Evolutionary conservation across 169 alveolate species (phyloP).

Genomic region (Cardiosporidium cionae): DNA sequence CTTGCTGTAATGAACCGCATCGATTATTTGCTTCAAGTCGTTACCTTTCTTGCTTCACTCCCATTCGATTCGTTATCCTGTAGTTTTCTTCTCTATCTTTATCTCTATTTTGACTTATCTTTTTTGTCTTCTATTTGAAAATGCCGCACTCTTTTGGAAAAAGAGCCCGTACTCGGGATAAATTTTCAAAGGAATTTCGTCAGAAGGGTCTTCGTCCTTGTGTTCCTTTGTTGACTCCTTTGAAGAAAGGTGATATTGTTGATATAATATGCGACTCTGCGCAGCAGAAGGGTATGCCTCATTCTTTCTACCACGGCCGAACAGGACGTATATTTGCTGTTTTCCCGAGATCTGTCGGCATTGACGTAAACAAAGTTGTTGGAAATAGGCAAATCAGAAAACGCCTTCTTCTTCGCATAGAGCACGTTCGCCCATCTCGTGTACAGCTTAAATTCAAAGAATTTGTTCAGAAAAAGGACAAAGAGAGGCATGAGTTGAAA

Average conservation of each 20-base stretch:
- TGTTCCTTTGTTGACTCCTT: conserved; percentile 78
- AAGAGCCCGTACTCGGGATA: conserved; percentile 96
- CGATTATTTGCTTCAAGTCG: no score
- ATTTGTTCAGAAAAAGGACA: no score
- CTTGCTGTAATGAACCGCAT: no score
- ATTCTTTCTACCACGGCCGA: conserved; percentile 95
- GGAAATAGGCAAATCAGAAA: conserved; percentile 89
- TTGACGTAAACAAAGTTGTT: conserved; percentile 91
- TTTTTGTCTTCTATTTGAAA: background rate
- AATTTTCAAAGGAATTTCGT: conserved; percentile 92
- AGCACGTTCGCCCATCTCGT: conserved; percentile 91
- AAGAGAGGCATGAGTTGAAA: no score
- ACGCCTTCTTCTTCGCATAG: conserved; percentile 93
- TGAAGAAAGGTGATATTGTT: conserved; percentile 91
- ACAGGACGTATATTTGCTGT: conserved; percentile 97
- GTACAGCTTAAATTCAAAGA: no score
- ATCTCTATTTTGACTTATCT: background rate
- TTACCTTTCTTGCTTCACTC: no score
- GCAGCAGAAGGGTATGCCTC: conserved; percentile 97
- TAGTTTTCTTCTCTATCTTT: no score
- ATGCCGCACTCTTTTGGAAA: conserved; percentile 83
- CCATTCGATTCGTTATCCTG: no score
- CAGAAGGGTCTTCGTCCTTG: conserved; percentile 89
- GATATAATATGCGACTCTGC: conserved; percentile 95
- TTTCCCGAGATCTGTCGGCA: conserved; percentile 91